Conservation (phyloP, 306 rosid genomes). For the Cucurbita pepo region DNA sequence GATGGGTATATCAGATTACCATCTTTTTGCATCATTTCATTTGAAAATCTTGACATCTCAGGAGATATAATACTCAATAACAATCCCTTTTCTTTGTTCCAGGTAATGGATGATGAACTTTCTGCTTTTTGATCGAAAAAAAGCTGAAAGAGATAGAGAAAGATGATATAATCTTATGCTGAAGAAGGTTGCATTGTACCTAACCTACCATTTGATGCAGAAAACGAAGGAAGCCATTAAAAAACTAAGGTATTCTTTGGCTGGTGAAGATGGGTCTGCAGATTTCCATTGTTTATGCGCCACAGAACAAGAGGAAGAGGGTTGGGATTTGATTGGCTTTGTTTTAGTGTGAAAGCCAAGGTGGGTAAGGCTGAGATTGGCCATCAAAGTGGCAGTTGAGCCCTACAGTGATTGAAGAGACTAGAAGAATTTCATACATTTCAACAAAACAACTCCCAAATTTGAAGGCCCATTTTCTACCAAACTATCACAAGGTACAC, state of each 20-base stretch:
- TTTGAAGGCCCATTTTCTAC: not conserved
- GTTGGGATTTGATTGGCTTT: not conserved
- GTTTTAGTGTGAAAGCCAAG: not conserved
- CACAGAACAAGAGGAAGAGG: slow-evolving; percentile 2
- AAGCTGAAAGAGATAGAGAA: not conserved
- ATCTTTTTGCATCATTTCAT: slow-evolving; percentile 14
- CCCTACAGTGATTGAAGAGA: slow-evolving; percentile 10
- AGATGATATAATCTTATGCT: not conserved
- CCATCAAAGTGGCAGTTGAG: not conserved
- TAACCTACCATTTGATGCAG: slow-evolving; percentile 2
- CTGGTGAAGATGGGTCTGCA: slow-evolving; percentile 15
- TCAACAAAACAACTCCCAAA: not conserved
- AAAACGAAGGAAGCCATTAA: not conserved
- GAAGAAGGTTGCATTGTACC: not conserved
- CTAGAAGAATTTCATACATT: not conserved
- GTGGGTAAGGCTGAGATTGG: not conserved
- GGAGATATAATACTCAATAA: not conserved
- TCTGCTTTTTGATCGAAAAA: not conserved
- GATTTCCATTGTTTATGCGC: slow-evolving; percentile 18
- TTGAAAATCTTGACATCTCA: slow-evolving; percentile 19
- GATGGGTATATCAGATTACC: slow-evolving; percentile 20
- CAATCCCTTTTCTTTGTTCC: not conserved
- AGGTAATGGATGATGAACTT: not conserved
- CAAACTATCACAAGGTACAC: not conserved
- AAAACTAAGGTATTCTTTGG: not conserved